These are phyloP conservation scores for Cupressus sempervirens DNA, from an alignment of 75 land plant genomes.

Conservation along the genomic window DNA sequence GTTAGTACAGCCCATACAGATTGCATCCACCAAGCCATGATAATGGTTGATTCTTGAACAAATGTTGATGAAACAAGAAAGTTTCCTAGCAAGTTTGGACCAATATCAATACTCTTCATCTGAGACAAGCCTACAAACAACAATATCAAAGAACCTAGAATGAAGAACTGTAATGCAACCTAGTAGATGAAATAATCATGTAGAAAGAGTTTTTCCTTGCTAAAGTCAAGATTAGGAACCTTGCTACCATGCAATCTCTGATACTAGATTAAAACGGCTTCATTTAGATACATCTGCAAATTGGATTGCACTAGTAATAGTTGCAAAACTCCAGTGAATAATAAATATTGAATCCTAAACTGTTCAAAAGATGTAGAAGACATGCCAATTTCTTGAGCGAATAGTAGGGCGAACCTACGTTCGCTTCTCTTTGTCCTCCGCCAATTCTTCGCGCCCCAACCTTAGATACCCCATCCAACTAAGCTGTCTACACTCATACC, in stretches of 20 bases:
- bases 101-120: conserved; percentile 19
- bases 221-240: conserved; percentile 58
- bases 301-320: conserved; percentile 40
- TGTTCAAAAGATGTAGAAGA: conserved; percentile 24
- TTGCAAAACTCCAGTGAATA: conserved; percentile 44
- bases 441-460: no score
- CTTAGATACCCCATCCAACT: no score
- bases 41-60: no score
- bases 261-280: conserved; percentile 65
- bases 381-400: conserved; percentile 42
- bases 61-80: no score
- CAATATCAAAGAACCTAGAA: conserved; percentile 49
- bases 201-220: conserved; percentile 63
- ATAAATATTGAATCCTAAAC: conserved; percentile 41
- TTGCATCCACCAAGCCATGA: no score
- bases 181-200: conserved; percentile 69
- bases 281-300: conserved; percentile 71
- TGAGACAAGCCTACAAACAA: conserved; percentile 61
- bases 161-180: conserved; percentile 57
- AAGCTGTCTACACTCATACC: no score
- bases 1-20: no score
- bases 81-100: no score
- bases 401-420: no score
- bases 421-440: no score
- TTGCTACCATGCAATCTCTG: conserved; percentile 66